A percentile compares a stretch with the other conserved stretches of the same genome.
These are phyloP conservation scores for Pseudisothecium myosuroides DNA, from an alignment of 225 moss, liverwort and hornwort genomes.

Conservation along the genomic window DNA sequence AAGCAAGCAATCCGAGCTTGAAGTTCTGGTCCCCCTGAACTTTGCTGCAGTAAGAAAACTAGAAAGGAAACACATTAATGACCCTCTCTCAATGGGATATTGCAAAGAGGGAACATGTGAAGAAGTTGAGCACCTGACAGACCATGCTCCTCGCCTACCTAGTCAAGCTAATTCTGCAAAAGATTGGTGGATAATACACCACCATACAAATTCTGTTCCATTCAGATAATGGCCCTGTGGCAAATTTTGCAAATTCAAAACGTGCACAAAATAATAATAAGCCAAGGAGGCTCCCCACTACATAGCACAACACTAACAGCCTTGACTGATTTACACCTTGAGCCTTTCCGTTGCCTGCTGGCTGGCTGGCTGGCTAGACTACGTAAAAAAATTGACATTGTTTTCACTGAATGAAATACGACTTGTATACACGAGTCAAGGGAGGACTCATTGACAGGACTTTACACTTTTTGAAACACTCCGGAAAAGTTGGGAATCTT, in stretches of 20 bases:
- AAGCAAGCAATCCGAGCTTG: background rate
- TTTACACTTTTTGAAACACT: conserved; percentile 30
- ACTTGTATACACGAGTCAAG: conserved; percentile 16
- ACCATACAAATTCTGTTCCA: conserved; percentile 2
- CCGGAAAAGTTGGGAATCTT: conserved; percentile 51
- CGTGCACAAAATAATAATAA: conserved; percentile 9
- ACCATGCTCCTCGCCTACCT: background rate
- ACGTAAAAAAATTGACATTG: conserved; percentile 16
- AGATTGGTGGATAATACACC: background rate
- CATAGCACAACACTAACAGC: conserved; percentile 7
- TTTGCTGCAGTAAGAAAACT: background rate
- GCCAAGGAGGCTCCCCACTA: conserved; percentile 18
- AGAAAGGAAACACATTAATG: background rate
- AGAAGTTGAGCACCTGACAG: background rate
- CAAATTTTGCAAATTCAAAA: conserved; percentile 20
- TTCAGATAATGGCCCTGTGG: conserved; percentile 1
- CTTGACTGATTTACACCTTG: conserved; percentile 29
- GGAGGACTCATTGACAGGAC: background rate
- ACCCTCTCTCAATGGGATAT: background rate
- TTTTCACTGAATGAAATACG: conserved; percentile 11
- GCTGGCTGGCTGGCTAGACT: background rate
- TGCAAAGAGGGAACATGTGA: background rate
- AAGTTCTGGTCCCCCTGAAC: background rate
- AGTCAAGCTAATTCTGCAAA: background rate
- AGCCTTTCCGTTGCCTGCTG: conserved; percentile 5